These are phyloP conservation scores for Micromonas commoda DNA, from an alignment of 139 green algal species.

Conservation along the genomic window DNA sequence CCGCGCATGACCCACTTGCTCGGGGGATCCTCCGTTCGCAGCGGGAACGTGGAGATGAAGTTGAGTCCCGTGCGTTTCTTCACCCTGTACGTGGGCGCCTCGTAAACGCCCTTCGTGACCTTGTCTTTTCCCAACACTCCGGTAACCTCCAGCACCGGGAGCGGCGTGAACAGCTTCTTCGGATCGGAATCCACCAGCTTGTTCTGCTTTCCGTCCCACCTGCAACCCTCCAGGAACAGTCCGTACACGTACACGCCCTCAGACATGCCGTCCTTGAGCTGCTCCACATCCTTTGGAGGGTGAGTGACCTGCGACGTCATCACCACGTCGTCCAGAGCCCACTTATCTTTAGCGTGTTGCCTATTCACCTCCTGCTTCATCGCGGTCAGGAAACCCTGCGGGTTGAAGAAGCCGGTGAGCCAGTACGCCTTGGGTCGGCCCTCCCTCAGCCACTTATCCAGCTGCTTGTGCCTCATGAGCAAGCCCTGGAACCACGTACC, in stretches of 20 bases:
- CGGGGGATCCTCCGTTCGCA: conserved; percentile 72
- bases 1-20: conserved; percentile 83
- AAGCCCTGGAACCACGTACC: conserved; percentile 84
- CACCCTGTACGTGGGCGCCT: conserved; percentile 73
- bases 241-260: conserved; percentile 92
- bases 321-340: conserved; percentile 89
- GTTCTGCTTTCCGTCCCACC: conserved; percentile 77
- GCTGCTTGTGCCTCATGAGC: conserved; percentile 80
- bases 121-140: conserved; percentile 72
- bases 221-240: conserved; percentile 85
- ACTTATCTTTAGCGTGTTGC: conserved; percentile 82
- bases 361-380: conserved; percentile 51
- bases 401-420: conserved; percentile 95
- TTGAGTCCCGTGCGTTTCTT: conserved; percentile 73
- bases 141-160: conserved; percentile 84
- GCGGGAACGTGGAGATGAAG: conserved; percentile 79
- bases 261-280: conserved; percentile 60
- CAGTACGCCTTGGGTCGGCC: conserved; percentile 83
- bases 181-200: conserved; percentile 78
- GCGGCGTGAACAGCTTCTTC: conserved; percentile 79
- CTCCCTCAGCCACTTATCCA: conserved; percentile 79
- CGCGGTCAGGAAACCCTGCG: conserved; percentile 52
- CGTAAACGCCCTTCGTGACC: conserved; percentile 60
- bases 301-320: conserved; percentile 80
- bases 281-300: conserved; percentile 75